Evolutionary conservation across 129 eudicot genomes (phyloP).

Genomic region (Sambucus nigra): DNA sequence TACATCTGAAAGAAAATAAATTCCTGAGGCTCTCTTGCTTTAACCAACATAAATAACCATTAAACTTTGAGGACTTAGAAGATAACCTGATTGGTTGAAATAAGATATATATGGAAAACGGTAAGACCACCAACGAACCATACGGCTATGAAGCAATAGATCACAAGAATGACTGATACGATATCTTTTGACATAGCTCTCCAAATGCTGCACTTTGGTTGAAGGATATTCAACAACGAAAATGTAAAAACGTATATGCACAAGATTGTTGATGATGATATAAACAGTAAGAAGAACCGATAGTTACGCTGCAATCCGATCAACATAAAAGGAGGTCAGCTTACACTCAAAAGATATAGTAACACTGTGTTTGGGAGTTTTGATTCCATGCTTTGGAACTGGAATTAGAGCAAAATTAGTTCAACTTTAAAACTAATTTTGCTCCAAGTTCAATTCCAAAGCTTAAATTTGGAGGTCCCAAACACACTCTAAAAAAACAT

Average conservation of each 20-base stretch:
- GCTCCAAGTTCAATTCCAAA: no score
- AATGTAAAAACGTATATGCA: conserved; percentile 64
- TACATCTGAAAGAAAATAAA: neutral
- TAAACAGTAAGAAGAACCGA: conserved; percentile 56
- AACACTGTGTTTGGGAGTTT: no score
- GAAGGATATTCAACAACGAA: conserved; percentile 41
- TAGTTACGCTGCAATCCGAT: conserved; percentile 71
- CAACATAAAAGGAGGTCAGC: neutral
- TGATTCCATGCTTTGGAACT: no score
- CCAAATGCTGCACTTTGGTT: conserved; percentile 30
- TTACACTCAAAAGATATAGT: neutral
- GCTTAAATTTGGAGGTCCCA: no score
- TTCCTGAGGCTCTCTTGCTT: neutral
- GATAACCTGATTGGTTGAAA: conserved; percentile 73
- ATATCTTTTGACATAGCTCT: conserved; percentile 35
- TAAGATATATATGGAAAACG: conserved; percentile 63
- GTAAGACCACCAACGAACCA: conserved; percentile 94
- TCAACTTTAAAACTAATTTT: no score
- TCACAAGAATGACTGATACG: conserved; percentile 32
- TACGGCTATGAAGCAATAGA: conserved; percentile 52
- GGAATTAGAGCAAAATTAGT: no score
- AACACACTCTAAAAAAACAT: no score
- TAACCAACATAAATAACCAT: no score
- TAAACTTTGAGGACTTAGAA: neutral
- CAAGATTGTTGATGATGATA: conserved; percentile 49